Evolutionary conservation across 352 stramenopile genomes (phyloP).

Genomic region (Thraustotheca clavata): DNA sequence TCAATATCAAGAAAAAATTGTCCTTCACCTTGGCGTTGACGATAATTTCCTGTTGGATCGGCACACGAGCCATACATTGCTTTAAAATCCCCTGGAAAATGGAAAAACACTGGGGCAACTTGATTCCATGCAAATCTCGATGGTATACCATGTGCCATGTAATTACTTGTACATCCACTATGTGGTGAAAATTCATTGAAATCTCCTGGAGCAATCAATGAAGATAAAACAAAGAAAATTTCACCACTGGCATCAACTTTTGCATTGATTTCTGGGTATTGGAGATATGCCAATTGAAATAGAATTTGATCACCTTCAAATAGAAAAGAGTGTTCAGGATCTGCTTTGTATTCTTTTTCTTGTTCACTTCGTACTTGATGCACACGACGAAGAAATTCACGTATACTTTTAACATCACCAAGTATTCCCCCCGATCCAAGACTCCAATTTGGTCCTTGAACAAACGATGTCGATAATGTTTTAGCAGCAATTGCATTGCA

Average conservation of each 20-base stretch:
- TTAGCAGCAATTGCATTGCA: constrained; percentile 12
- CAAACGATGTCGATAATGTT: neutral
- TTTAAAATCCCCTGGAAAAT: constrained; percentile 12
- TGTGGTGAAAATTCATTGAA: neutral
- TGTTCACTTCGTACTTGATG: neutral
- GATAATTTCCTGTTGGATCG: neutral
- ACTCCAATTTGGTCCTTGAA: constrained; percentile 16
- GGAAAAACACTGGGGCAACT: constrained; percentile 2
- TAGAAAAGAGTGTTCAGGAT: neutral
- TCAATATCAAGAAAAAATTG: constrained; percentile 16
- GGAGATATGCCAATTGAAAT: constrained; percentile 17
- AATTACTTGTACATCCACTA: neutral
- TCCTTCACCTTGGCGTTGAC: neutral
- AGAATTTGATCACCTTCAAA: constrained; percentile 19
- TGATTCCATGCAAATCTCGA: neutral
- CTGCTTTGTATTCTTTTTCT: neutral
- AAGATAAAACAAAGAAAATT: constrained; percentile 19
- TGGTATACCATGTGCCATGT: neutral
- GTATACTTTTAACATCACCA: constrained; percentile 11
- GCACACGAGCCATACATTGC: neutral
- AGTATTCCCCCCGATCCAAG: constrained; percentile 15
- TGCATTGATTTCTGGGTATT: constrained; percentile 17
- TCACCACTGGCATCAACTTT: constrained; percentile 12
- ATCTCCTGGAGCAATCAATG: neutral
- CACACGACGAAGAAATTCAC: neutral